Conservation (phyloP, 345 rosid genomes). For the Mercurialis annua region DNA sequence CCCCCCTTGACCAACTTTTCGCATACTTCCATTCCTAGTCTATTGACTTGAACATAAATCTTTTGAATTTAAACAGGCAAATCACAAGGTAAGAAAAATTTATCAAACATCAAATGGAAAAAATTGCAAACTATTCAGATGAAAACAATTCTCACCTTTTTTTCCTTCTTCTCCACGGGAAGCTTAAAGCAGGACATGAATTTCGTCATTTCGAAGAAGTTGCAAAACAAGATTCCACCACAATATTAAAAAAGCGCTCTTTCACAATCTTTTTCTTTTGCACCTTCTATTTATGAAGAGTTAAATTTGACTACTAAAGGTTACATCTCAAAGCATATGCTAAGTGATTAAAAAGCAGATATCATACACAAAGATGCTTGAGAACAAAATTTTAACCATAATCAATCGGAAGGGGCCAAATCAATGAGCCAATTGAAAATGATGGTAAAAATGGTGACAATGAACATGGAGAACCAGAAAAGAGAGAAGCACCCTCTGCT, state of each 20-base stretch:
- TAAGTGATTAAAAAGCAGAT: slow-evolving; percentile 6
- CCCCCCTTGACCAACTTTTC: too few species aligned
- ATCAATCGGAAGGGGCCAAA: slow-evolving; percentile 68
- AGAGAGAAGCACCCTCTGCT: slow-evolving; percentile 35
- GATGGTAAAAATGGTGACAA: slow-evolving; percentile 5
- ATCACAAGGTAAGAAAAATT: not conserved
- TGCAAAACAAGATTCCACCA: slow-evolving; percentile 11
- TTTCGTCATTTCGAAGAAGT: slow-evolving; percentile 38
- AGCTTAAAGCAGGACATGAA: slow-evolving; percentile 43
- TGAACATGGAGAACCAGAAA: slow-evolving; percentile 32
- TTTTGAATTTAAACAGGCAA: not conserved
- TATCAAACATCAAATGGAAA: slow-evolving; percentile 1
- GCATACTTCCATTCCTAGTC: too few species aligned
- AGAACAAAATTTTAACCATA: slow-evolving; percentile 53
- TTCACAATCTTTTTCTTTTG: not conserved
- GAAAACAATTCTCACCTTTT: slow-evolving; percentile 37
- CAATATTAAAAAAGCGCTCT: not conserved
- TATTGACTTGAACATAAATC: too few species aligned
- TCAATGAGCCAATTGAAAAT: slow-evolving; percentile 27
- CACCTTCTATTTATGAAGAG: slow-evolving; percentile 3
- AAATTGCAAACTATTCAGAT: not conserved
- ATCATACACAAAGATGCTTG: slow-evolving; percentile 17
- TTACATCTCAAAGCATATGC: slow-evolving; percentile 38
- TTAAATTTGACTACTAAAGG: not conserved
- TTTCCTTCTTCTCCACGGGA: slow-evolving; percentile 38